These are phyloP conservation scores for Aspergillus fischeri DNA, from an alignment of 2,329 filamentous ascomycete species.

Conservation along the genomic window DNA sequence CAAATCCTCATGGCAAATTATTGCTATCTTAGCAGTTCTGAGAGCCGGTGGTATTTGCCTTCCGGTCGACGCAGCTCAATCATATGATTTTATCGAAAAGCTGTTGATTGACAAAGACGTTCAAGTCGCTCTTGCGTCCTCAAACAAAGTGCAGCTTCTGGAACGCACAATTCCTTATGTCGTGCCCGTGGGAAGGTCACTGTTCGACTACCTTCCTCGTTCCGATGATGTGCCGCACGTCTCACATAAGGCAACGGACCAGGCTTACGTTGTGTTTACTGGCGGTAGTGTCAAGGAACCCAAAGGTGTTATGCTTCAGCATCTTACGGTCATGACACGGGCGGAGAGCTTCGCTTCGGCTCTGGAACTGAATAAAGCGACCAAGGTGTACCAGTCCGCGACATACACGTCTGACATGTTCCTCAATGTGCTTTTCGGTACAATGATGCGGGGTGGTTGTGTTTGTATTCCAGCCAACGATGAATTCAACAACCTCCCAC, in stretches of 20 bases:
- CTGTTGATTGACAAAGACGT: conserved; percentile 38
- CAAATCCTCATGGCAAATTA: conserved; percentile 27
- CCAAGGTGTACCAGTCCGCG: conserved; percentile 39
- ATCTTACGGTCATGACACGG: conserved; percentile 28
- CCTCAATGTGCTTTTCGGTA: conserved; percentile 38
- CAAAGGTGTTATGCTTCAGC: conserved; percentile 36
- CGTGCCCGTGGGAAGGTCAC: conserved; percentile 26
- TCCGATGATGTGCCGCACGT: conserved; percentile 6
- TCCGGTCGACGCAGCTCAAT: conserved; percentile 33
- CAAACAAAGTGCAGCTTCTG: conserved; percentile 34
- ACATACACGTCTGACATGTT: conserved; percentile 46
- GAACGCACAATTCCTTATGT: conserved; percentile 42
- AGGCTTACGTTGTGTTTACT: conserved; percentile 34
- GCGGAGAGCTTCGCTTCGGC: conserved; percentile 25
- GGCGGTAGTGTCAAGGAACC: conserved; percentile 28
- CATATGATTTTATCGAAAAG: conserved; percentile 32
- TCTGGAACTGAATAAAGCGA: conserved; percentile 17
- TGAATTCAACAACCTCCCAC: conserved; percentile 52
- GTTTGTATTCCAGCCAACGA: conserved; percentile 45
- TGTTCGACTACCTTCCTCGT: conserved; percentile 32
- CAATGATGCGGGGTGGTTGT: conserved; percentile 40
- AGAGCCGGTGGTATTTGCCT: conserved; percentile 30
- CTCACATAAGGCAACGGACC: conserved; percentile 12
- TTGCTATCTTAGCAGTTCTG: conserved; percentile 27
- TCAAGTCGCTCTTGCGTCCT: conserved; percentile 39